Conservation (phyloP, 208 protist genomes). For the Acanthamoeba lugdunensis region DNA sequence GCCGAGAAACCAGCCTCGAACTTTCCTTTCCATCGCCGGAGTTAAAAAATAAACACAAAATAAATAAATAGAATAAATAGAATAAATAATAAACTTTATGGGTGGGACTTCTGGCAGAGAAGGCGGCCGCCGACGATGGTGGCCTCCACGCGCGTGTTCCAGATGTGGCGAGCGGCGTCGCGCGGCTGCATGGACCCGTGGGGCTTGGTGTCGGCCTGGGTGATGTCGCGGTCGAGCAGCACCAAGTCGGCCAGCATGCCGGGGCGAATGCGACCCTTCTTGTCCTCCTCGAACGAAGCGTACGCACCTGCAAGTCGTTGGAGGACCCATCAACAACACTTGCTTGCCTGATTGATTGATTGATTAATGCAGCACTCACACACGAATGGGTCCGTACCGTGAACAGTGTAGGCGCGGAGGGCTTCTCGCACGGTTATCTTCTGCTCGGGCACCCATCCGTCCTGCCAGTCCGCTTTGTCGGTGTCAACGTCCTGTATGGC, state of each 20-base stretch:
- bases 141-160: not conserved
- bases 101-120: not conserved
- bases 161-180: not conserved
- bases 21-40: not conserved
- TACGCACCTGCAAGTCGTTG: not conserved
- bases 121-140: constrained; percentile 17
- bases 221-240: constrained; percentile 52
- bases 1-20: not conserved
- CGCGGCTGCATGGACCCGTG: not conserved
- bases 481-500: constrained; percentile 59
- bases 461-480: not conserved
- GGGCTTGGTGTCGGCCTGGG: not conserved
- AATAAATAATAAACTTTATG: too few relatives aligned
- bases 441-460: constrained; percentile 4
- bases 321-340: not conserved
- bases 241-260: constrained; percentile 49
- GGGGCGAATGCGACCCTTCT: not conserved
- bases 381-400: not conserved
- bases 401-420: not conserved
- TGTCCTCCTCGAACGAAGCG: constrained; percentile 33
- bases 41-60: not conserved
- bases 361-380: not conserved
- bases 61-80: too few relatives aligned
- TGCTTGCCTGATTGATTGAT: too few relatives aligned
- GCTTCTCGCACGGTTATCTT: constrained; percentile 38